Conservation (phyloP, 805 yeast genomes). For the Starmera dryadoides region DNA sequence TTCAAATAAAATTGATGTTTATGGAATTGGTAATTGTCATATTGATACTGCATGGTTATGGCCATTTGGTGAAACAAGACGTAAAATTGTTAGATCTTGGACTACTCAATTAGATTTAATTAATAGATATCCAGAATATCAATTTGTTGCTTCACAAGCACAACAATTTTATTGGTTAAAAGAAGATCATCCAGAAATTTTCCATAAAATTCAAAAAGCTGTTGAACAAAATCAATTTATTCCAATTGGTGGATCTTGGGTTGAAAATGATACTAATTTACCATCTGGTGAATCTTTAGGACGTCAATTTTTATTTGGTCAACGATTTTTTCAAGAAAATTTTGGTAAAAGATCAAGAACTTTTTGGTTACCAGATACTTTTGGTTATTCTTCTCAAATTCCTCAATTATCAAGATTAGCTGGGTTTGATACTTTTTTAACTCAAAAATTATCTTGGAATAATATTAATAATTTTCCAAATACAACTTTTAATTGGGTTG, state of each 20-base stretch:
- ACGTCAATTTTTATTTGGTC: conserved; percentile 88
- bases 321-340: conserved; percentile 70
- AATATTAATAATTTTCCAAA: conserved; percentile 88
- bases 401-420: conserved; percentile 90
- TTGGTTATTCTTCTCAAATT: conserved; percentile 91
- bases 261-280: conserved; percentile 91
- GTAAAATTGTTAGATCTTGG: conserved; percentile 94
- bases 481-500: conserved; percentile 91
- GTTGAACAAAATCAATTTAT: conserved; percentile 69
- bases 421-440: conserved; percentile 76
- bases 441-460: conserved; percentile 96
- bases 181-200: conserved; percentile 79
- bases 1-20: conserved; percentile 53
- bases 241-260: conserved; percentile 98
- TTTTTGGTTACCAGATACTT: conserved; percentile 96
- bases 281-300: conserved; percentile 91
- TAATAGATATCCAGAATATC: conserved; percentile 86
- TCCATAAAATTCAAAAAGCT: conserved; percentile 48
- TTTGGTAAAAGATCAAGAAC: conserved; percentile 71
- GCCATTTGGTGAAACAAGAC: conserved; percentile 97
- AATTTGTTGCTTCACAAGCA: conserved; percentile 92
- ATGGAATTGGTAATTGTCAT: conserved; percentile 90
- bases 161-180: conserved; percentile 93
- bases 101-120: conserved; percentile 81
- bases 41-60: conserved; percentile 98